phyloP scores from a whole-genome alignment of 768 basidiomycete genomes.

The Leccinum fibrillosum region DNA sequence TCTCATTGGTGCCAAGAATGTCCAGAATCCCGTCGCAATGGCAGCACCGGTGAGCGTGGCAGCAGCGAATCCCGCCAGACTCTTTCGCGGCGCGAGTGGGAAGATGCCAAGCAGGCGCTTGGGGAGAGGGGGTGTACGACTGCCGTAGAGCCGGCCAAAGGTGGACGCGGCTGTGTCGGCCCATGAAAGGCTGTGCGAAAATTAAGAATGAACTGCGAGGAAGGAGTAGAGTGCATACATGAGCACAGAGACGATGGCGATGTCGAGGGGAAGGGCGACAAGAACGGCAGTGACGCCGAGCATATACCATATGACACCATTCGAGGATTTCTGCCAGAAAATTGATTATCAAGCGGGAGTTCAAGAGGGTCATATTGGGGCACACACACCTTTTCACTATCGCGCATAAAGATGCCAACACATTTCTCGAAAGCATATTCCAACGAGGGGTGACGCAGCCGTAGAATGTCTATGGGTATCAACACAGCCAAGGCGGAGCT shows the following conservation, averaged over 20 bases:
- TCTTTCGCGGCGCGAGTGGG: constrained; percentile 79
- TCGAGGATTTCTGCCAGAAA: constrained; percentile 48
- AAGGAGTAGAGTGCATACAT: constrained; percentile 54
- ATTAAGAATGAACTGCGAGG: not conserved
- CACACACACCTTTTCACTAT: constrained; percentile 66
- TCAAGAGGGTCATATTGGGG: not conserved
- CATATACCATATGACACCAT: constrained; percentile 89
- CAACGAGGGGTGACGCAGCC: constrained; percentile 63
- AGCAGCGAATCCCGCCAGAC: constrained; percentile 79
- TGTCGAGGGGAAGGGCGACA: constrained; percentile 73
- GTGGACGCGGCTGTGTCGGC: constrained; percentile 94
- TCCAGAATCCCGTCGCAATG: constrained; percentile 73
- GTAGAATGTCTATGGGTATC: constrained; percentile 69
- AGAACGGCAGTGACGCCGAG: constrained; percentile 80
- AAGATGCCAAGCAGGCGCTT: constrained; percentile 43
- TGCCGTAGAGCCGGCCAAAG: constrained; percentile 80
- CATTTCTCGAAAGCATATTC: constrained; percentile 66
- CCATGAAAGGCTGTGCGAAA: constrained; percentile 74
- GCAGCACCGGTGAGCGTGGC: constrained; percentile 68
- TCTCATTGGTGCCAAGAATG: constrained; percentile 50
- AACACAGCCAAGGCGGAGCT: constrained; percentile 66
- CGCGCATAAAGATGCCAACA: constrained; percentile 86
- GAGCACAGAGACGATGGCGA: constrained; percentile 86
- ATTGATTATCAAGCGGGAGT: not conserved
- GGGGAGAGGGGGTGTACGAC: constrained; percentile 62